Base-by-base conservation (phyloP, 352 stramenopile species). In the Ophiocytium majus region DNA sequence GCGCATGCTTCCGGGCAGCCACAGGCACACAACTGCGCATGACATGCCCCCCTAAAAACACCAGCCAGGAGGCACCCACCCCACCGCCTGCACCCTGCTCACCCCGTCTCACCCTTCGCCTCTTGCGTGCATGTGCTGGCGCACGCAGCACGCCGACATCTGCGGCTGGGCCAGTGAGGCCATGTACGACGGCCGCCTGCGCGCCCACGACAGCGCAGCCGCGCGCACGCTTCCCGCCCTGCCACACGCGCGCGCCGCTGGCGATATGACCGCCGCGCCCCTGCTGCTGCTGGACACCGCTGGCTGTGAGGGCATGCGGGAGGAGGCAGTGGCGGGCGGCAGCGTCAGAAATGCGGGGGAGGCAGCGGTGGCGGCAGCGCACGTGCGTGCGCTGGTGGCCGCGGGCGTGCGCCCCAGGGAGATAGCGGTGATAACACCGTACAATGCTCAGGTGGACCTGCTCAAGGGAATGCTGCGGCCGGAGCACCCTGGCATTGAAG, bases 361-460 rank as follows among this genome's bases (percentile, higher is more conserved):
- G 80, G 82, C 85, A n/a, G 82, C 76, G 82, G 85, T 88, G 64
- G 85, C 74, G 32, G 64, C 78, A 32, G 76, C 71, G 71, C 83
- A 89, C 80, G 82, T 86, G 49, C 63, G 85, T 31, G 32, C 19
- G 1, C 90, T 99, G 23, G 80, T 99, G 1, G 78, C 88, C 0
- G 76, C 92, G 64, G 96, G 96, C 0, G 71, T 99, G 1, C 91
- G 89, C 28, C 91, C 93, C 43, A 90, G 95, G 49, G 94, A 99
- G 76, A 92, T 99, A 35, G 96, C 95, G 28, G 93, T 99, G 31
- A 98, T 99, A 88, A 98, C 97, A 32, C 97, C 97, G 0, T 99
- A 99, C 92, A 98, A 98, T 91, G 98, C 96, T 43, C n/a, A 88
- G 84, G 84, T 96, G 0, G 93, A 98, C 80, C 84, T 95, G 1